Percentiles rank a stretch among this genome's conserved stretches.
These are phyloP conservation scores for Logfia minima DNA, from an alignment of 129 eudicot genomes.

Conservation along the genomic window DNA sequence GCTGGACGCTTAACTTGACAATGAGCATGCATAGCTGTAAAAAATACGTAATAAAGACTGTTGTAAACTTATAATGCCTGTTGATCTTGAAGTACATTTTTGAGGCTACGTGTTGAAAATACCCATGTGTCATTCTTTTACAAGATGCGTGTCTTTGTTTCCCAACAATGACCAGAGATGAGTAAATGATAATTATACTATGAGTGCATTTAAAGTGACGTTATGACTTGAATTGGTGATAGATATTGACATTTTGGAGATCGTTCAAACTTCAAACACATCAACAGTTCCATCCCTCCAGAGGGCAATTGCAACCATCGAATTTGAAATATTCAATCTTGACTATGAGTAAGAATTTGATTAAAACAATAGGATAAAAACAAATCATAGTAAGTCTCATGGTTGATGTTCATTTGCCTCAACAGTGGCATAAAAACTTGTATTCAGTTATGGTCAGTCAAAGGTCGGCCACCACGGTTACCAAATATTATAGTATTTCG, in stretches of 20 bases:
- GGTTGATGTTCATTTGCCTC: background rate
- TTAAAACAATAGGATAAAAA: background rate
- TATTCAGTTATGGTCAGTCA: background rate
- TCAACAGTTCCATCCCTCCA: background rate
- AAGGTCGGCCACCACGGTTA: background rate
- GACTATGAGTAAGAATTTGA: background rate
- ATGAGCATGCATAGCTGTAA: background rate
- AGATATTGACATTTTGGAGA: background rate
- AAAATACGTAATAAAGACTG: background rate
- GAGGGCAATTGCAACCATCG: background rate
- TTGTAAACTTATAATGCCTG: background rate
- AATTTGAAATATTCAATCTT: no score
- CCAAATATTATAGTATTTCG: background rate
- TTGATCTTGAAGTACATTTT: background rate
- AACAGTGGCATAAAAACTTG: no score
- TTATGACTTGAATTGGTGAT: background rate
- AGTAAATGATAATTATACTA: background rate
- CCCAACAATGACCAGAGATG: background rate
- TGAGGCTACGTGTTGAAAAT: background rate
- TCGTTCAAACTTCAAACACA: background rate
- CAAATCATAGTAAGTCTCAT: background rate
- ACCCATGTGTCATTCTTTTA: background rate
- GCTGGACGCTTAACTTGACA: background rate
- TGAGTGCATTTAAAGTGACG: background rate
- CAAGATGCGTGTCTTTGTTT: background rate